Conservation (phyloP, 1,284 basidiomycete species). For the Microbotryum lychnidis-dioicae region DNA sequence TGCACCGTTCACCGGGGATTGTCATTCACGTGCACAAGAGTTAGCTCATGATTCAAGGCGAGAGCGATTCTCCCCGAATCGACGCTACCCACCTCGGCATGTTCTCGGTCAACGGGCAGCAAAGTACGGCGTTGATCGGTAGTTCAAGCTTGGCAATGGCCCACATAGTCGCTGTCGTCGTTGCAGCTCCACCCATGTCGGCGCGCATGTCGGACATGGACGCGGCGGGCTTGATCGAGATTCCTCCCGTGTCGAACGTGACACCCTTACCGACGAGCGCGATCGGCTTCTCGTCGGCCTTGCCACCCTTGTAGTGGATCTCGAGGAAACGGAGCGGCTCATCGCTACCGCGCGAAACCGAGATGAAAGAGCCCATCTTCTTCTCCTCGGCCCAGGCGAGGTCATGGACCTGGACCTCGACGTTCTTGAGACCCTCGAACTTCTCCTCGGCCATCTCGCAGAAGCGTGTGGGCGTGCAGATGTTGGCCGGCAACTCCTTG, state of each 20-base stretch:
- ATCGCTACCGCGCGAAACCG: slow-evolving; percentile 70
- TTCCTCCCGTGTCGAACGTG: slow-evolving; percentile 73
- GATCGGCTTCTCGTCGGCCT: slow-evolving; percentile 16
- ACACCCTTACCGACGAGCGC: slow-evolving; percentile 77
- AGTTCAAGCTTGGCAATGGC: slow-evolving; percentile 73
- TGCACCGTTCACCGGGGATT: too few species aligned
- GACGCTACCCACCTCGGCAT: slow-evolving; percentile 47
- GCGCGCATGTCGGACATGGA: slow-evolving; percentile 49
- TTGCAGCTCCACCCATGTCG: slow-evolving; percentile 82
- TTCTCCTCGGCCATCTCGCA: slow-evolving; percentile 60
- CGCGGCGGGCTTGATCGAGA: slow-evolving; percentile 67
- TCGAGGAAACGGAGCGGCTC: slow-evolving; percentile 82
- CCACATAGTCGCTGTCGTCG: slow-evolving; percentile 60
- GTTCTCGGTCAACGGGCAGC: slow-evolving; percentile 76
- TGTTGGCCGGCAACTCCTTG: slow-evolving; percentile 75
- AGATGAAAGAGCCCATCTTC: slow-evolving; percentile 82
- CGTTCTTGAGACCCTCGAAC: slow-evolving; percentile 59
- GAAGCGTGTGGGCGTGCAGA: slow-evolving; percentile 69
- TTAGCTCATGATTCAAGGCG: too few species aligned
- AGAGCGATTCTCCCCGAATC: too few species aligned
- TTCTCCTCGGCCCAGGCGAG: slow-evolving; percentile 68
- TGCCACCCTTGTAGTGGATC: slow-evolving; percentile 73
- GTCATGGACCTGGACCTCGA: slow-evolving; percentile 63
- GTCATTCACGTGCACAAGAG: too few species aligned
- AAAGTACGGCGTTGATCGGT: slow-evolving; percentile 66